phyloP scores from a whole-genome alignment of 1,284 basidiomycete species.

The Volvariella surrecta region DNA sequence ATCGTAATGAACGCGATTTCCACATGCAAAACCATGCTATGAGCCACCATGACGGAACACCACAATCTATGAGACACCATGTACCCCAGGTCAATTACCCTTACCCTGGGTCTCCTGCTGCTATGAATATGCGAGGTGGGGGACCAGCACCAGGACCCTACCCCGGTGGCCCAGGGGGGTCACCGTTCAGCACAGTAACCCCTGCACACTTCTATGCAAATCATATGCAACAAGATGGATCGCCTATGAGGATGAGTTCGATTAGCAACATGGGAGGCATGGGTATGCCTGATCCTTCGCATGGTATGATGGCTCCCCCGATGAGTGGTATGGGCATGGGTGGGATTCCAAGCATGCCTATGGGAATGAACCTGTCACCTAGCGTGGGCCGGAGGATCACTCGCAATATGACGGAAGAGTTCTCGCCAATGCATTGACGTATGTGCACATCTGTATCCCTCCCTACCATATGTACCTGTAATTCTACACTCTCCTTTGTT shows the following conservation, averaged over 20 bases:
- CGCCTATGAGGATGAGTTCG: constrained; percentile 25
- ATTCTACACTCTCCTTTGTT: neutral
- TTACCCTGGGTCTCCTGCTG: constrained; percentile 16
- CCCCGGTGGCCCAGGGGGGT: constrained; percentile 20
- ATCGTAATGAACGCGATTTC: constrained; percentile 20
- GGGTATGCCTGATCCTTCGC: constrained; percentile 12
- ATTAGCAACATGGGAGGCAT: constrained; percentile 11
- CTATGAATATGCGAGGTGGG: constrained; percentile 18
- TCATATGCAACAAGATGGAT: constrained; percentile 15
- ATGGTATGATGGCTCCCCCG: constrained; percentile 16
- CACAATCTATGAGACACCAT: constrained; percentile 5
- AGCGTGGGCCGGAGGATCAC: constrained; percentile 18
- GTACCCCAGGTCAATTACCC: constrained; percentile 12
- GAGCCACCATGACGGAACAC: neutral
- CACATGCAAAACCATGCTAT: constrained; percentile 12
- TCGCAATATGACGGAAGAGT: constrained; percentile 20
- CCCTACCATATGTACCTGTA: constrained; percentile 1
- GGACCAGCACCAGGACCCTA: constrained; percentile 22
- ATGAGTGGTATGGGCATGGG: constrained; percentile 16
- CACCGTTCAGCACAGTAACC: constrained; percentile 23
- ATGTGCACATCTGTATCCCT: constrained; percentile 9
- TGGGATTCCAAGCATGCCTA: constrained; percentile 17
- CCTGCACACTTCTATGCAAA: constrained; percentile 26
- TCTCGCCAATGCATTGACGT: constrained; percentile 17
- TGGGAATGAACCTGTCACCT: constrained; percentile 19